phyloP scores from a whole-genome alignment of 345 rosid species.

The Toxicodendron radicans region DNA sequence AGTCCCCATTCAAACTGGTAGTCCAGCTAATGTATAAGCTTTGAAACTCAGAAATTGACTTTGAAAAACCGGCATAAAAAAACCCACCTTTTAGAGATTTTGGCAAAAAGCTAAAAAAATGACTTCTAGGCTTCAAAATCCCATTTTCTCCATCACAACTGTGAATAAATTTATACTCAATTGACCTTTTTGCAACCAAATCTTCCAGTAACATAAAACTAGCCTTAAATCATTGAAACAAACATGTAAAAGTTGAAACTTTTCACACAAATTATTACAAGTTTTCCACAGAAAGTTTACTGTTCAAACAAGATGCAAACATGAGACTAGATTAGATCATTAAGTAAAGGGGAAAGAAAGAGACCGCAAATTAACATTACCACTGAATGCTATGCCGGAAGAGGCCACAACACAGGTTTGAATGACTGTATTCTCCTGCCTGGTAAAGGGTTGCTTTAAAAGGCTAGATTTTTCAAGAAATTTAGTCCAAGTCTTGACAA shows the following conservation, averaged over 20 bases:
- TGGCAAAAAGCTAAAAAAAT: neutral
- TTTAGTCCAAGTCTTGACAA: conserved; percentile 66
- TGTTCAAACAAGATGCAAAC: neutral
- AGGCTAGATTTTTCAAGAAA: conserved; percentile 40
- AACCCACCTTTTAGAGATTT: neutral
- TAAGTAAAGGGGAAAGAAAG: conserved; percentile 1
- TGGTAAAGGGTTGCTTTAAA: conserved; percentile 59
- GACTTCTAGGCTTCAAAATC: neutral
- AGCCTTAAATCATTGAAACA: too few relatives aligned
- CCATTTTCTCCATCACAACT: neutral
- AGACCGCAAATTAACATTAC: conserved; percentile 27
- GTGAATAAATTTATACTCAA: neutral
- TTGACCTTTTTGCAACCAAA: neutral
- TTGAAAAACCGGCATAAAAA: neutral
- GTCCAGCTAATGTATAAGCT: neutral
- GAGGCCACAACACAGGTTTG: conserved; percentile 85
- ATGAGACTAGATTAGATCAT: neutral
- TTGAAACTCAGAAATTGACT: neutral
- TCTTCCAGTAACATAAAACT: neutral
- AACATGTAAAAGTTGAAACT: neutral
- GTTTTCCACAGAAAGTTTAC: neutral
- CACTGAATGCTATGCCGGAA: conserved; percentile 78
- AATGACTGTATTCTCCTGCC: conserved; percentile 77
- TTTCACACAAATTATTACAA: neutral
- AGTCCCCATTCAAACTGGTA: neutral